A percentile compares a stretch with the other conserved stretches of the same genome.
phyloP scores from a whole-genome alignment of 257 asterid genomes.

The Primulina tabacum region DNA sequence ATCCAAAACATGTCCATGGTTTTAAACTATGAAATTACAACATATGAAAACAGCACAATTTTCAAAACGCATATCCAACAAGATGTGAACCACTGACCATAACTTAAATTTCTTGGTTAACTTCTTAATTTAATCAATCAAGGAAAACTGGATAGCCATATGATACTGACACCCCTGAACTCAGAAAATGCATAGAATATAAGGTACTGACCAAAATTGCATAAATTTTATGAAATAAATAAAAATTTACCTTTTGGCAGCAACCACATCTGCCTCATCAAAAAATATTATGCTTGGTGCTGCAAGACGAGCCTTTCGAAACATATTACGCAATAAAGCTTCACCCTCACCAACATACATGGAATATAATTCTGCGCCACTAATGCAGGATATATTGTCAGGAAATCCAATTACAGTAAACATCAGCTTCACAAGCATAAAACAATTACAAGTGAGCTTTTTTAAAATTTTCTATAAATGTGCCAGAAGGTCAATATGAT shows the following conservation, averaged over 20 bases:
- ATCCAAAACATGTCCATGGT: no score
- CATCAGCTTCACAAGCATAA: conserved; percentile 6
- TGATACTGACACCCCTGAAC: background rate
- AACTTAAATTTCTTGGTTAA: background rate
- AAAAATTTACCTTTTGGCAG: conserved; percentile 63
- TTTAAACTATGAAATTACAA: background rate
- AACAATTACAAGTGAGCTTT: background rate
- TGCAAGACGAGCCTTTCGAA: conserved; percentile 90
- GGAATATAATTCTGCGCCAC: conserved; percentile 88
- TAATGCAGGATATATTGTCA: conserved; percentile 35
- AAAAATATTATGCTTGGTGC: conserved; percentile 96
- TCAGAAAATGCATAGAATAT: background rate
- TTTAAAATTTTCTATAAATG: background rate
- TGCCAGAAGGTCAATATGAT: no score
- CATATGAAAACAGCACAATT: background rate
- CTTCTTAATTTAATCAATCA: background rate
- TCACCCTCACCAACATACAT: conserved; percentile 99
- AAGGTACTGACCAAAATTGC: background rate
- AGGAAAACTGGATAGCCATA: background rate
- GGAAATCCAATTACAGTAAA: conserved; percentile 17
- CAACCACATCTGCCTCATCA: conserved; percentile 92
- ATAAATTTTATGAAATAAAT: background rate
- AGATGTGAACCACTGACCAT: background rate
- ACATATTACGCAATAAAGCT: conserved; percentile 81
- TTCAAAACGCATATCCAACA: background rate